Base-by-base conservation (phyloP, 192 early-diverging fungal genomes). In the Rhizophagus prolifer region DNA sequence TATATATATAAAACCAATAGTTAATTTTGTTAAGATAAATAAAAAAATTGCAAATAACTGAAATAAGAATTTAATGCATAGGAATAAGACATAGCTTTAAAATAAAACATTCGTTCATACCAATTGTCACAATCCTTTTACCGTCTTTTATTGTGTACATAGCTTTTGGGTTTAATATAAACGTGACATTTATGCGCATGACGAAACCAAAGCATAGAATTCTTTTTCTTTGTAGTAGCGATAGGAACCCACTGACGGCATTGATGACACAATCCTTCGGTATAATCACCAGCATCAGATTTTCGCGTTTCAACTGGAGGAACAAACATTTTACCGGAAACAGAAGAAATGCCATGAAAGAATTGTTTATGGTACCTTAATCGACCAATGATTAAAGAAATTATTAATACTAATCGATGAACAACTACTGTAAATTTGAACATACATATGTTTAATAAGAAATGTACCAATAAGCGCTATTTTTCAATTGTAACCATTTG, bases 181-280 rank as follows among this genome's bases (percentile, higher is more conserved):
- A 93, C 85, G 72, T 93, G 92, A 79, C 92, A 94, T 86, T 94
- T 94, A 84, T 94, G 91, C 9, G 94, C 94, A 84, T 95, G 94
- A 16, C 93, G 82, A 79, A 89, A 95, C 94, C 94, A 95, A 41
- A 94, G 83, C 70, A 93, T 89, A 10, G 71, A 72, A 59, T 13
- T 94, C 63, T 90, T 87, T 58, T 90, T 86, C 82, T 94, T 95
- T 38, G 87, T 82, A 63, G 91, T 91, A 72, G 89, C 90, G 54
- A 95, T 86, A 3, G 92, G 90, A 62, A 93, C 86, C 94, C 94
- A 95, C 75, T 94, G 86, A 44, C 86, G 85, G 79, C 94, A 95
- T 79, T 94, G 92, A 80, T 94, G 92, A 75, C 94, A 95, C 2
- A 93, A 78, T 12, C 94, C 93, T 84, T 94, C 94, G 36, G 91